Conservation (phyloP, 2,329 filamentous ascomycete genomes). For the Aspergillus fischeri region DNA sequence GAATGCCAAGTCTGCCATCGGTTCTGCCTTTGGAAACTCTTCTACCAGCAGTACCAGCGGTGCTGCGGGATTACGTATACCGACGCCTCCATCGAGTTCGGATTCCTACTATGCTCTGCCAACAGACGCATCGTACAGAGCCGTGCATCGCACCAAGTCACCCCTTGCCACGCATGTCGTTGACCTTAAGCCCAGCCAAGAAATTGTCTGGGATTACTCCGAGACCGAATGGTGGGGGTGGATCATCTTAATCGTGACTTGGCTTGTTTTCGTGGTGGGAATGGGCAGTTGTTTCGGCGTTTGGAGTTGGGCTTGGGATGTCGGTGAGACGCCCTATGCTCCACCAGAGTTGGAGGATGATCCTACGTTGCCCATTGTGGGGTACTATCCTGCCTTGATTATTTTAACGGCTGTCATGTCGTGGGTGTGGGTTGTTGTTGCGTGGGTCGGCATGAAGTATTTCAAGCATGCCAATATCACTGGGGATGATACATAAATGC, state of each 20-base stretch:
- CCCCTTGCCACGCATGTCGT: slow-evolving; percentile 34
- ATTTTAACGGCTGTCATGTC: slow-evolving; percentile 94
- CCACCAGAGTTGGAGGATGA: slow-evolving; percentile 95
- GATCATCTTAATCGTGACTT: slow-evolving; percentile 85
- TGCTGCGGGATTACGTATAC: slow-evolving; percentile 23
- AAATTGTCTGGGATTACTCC: slow-evolving; percentile 70
- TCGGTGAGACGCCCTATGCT: slow-evolving; percentile 91
- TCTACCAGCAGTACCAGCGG: slow-evolving; percentile 11
- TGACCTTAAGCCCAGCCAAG: slow-evolving; percentile 38
- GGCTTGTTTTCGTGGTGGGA: slow-evolving; percentile 91
- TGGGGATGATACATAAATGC: slow-evolving; percentile 47
- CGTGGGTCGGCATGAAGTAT: slow-evolving; percentile 99
- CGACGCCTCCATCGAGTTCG: slow-evolving; percentile 52
- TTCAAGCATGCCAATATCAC: slow-evolving; percentile 95
- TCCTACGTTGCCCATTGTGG: slow-evolving; percentile 87
- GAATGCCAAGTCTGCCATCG: slow-evolving; percentile 26
- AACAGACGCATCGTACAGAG: slow-evolving; percentile 31
- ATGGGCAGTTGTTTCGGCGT: slow-evolving; percentile 94
- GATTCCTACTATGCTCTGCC: slow-evolving; percentile 59
- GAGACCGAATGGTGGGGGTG: slow-evolving; percentile 99
- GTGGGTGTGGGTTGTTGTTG: slow-evolving; percentile 97
- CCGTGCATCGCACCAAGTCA: slow-evolving; percentile 33
- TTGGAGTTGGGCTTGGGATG: slow-evolving; percentile 99
- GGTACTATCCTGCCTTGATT: slow-evolving; percentile 93
- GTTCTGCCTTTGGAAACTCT: slow-evolving; percentile 14